Base-by-base conservation (phyloP, 805 yeast species). In the Priceomyces haplophilus region DNA sequence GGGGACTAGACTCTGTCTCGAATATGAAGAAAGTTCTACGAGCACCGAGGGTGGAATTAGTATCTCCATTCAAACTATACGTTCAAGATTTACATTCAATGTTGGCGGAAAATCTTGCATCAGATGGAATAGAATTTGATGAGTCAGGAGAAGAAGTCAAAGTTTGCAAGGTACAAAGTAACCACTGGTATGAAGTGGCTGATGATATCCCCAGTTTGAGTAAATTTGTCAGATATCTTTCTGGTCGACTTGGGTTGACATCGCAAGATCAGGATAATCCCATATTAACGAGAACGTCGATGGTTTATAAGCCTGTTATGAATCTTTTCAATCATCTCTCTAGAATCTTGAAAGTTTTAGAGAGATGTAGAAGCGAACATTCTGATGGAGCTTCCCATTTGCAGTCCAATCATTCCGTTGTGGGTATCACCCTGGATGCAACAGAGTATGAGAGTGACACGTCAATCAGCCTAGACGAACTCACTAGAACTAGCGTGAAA, bases 1-100 rank as follows among this genome's bases (percentile, higher is more conserved):
- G 75, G 1, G 72, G 73, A 2, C 43, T 69, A n/a, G 48, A 63
- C 3, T 59, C 71, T 1, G 44, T 67, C 10, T 59, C 58, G 13
- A 57, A 61, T 39, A 69, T 71, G 73, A 52, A 48, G n/a, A 38
- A 45, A 5, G 48, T 53, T 4, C 54, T 58, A 53, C 38, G 55
- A 1, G 12, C 15, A 12, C n/a, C 18, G 10, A 42, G 40, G 29
- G 34, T 37, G 30, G 41, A 45, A 8, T 10, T 35, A 7, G 18
- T 33, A 12, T 58, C 71, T 1, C 43, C 49, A 2, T 71, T 71
- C 56, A 68, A 66, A 37, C 47, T 71, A 23, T 71, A 68, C 44
- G 75, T 71, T 12, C 69, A 69, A 41, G 75, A 71, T 47, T 66
- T 65, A 1, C 64, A 67, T 43, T 43, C 52, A 19, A 53, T 65